These are phyloP conservation scores for Kregervanrija delftensis DNA, from an alignment of 805 yeast species.

Conservation along the genomic window DNA sequence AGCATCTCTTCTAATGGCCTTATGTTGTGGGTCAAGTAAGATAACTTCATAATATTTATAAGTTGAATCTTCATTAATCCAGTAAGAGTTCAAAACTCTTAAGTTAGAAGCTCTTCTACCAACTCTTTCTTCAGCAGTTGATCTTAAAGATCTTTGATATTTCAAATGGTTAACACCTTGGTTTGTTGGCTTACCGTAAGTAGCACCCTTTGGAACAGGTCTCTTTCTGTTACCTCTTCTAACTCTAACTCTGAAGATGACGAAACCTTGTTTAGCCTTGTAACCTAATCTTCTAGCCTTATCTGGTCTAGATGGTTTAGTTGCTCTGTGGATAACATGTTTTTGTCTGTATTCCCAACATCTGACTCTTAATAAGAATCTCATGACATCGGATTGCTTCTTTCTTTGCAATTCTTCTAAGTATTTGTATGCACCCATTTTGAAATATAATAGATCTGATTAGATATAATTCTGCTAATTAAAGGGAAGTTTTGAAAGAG, in stretches of 20 bases:
- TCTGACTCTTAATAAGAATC: conserved; percentile 99
- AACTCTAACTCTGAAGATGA: conserved; percentile 96
- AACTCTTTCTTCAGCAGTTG: conserved; percentile 99
- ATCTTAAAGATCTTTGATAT: conserved; percentile 96
- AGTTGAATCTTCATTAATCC: conserved; percentile 99
- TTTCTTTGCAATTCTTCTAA: conserved; percentile 98
- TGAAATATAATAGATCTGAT: conserved; percentile 11
- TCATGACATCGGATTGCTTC: conserved; percentile 99
- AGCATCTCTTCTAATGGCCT: conserved; percentile 98
- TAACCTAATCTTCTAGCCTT: conserved; percentile 99
- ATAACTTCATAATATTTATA: conserved; percentile 99
- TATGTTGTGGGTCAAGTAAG: conserved; percentile 95
- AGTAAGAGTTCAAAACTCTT: conserved; percentile 99
- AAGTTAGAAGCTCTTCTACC: conserved; percentile 98
- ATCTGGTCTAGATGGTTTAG: conserved; percentile 99
- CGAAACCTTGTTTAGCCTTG: conserved; percentile 99
- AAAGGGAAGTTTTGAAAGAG: no score
- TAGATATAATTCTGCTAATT: neutral
- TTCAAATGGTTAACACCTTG: conserved; percentile 99
- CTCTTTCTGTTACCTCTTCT: conserved; percentile 99
- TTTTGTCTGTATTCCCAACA: conserved; percentile 99
- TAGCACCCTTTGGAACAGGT: conserved; percentile 99
- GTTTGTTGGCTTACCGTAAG: conserved; percentile 99
- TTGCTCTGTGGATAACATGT: conserved; percentile 97
- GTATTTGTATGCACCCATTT: conserved; percentile 99